Percentiles rank a stretch among this genome's conserved stretches.
phyloP scores from a whole-genome alignment of 768 basidiomycete species.

The Boletus pseudopeckii region DNA sequence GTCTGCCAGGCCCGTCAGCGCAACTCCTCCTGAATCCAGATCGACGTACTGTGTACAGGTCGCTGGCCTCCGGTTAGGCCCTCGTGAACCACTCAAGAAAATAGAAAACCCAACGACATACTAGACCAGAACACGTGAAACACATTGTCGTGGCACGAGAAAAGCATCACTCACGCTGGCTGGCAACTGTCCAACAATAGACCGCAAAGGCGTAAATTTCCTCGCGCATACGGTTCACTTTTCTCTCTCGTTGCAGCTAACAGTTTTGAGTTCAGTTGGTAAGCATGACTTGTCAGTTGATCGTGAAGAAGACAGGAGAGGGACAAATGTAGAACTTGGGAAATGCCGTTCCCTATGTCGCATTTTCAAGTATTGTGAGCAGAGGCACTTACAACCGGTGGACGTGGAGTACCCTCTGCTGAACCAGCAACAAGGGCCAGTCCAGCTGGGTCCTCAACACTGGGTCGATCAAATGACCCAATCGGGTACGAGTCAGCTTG shows the following conservation, averaged over 20 bases:
- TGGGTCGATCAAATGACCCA: conserved; percentile 4
- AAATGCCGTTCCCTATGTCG: conserved; percentile 10
- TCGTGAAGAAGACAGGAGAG: conserved; percentile 9
- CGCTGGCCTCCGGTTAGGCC: conserved; percentile 18
- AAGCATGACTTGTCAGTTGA: conserved; percentile 17
- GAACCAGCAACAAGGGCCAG: not conserved
- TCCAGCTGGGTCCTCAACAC: not conserved
- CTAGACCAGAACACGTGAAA: conserved; percentile 9
- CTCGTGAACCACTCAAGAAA: conserved; percentile 25
- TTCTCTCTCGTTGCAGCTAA: conserved; percentile 19
- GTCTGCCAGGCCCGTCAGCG: conserved; percentile 7
- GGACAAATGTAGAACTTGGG: conserved; percentile 4
- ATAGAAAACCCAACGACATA: conserved; percentile 23
- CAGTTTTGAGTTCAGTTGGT: conserved; percentile 19
- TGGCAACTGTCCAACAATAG: conserved; percentile 21
- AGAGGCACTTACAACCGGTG: conserved; percentile 27
- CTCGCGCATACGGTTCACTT: conserved; percentile 5
- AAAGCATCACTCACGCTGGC: conserved; percentile 21
- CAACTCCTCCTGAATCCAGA: not conserved
- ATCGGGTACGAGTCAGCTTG: conserved; percentile 10
- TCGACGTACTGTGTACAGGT: conserved; percentile 7
- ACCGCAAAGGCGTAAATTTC: conserved; percentile 8
- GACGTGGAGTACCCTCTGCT: conserved; percentile 13
- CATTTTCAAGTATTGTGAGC: conserved; percentile 14
- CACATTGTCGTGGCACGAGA: not conserved